These are phyloP conservation scores for Leccinum barrowsii DNA, from an alignment of 768 basidiomycete species.

Conservation along the genomic window DNA sequence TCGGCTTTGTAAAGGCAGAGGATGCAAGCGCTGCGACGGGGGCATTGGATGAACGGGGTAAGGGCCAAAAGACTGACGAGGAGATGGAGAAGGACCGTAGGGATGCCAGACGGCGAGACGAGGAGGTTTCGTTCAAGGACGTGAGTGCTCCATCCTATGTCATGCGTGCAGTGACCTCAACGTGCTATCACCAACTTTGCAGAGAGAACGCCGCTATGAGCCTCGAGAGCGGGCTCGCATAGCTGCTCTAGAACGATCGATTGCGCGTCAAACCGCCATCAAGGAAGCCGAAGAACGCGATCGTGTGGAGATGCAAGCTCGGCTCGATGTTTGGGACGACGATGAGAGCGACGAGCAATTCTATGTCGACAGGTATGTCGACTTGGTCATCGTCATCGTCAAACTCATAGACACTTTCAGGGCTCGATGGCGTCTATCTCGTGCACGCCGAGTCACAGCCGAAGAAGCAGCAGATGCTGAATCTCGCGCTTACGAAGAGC, in stretches of 20 bases:
- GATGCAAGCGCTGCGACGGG: slow-evolving; percentile 39
- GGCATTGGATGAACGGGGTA: slow-evolving; percentile 35
- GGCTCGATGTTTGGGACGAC: slow-evolving; percentile 87
- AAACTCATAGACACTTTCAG: slow-evolving; percentile 33
- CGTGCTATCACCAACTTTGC: neutral
- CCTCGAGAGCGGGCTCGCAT: slow-evolving; percentile 83
- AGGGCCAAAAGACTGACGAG: slow-evolving; percentile 72
- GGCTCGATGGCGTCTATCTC: slow-evolving; percentile 80
- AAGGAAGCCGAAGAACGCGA: slow-evolving; percentile 80
- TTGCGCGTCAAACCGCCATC: slow-evolving; percentile 66
- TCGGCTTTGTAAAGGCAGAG: slow-evolving; percentile 77
- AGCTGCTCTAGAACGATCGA: slow-evolving; percentile 68
- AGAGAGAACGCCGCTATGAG: slow-evolving; percentile 96
- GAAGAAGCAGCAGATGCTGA: slow-evolving; percentile 85
- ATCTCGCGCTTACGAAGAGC: slow-evolving; percentile 77
- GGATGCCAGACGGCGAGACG: slow-evolving; percentile 70
- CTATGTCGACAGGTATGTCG: slow-evolving; percentile 80
- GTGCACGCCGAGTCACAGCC: slow-evolving; percentile 63
- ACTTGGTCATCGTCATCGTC: neutral
- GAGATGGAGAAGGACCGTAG: slow-evolving; percentile 82
- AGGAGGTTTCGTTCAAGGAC: slow-evolving; percentile 82
- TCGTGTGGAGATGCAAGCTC: slow-evolving; percentile 71
- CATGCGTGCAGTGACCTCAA: neutral
- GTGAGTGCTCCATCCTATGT: slow-evolving; percentile 45
- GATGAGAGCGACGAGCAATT: slow-evolving; percentile 92